phyloP scores from a whole-genome alignment of 805 yeast genomes.

The Lachancea kluyveri region DNA sequence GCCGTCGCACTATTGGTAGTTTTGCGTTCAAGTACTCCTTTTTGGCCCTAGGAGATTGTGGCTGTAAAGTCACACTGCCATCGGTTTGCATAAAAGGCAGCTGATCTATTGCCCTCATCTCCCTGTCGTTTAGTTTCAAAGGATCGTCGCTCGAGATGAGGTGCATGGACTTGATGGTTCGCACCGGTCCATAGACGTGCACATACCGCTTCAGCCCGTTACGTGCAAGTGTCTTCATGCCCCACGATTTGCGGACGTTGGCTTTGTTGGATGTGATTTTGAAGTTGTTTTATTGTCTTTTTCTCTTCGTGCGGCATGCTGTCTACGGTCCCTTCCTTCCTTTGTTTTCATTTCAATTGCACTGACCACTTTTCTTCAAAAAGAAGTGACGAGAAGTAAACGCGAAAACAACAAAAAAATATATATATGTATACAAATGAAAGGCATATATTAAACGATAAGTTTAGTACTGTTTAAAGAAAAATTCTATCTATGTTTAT shows the following conservation, averaged over 20 bases:
- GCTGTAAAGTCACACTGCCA: no score
- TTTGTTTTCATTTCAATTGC: neutral
- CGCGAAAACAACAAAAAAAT: neutral
- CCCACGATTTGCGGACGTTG: no score
- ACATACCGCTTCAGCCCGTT: no score
- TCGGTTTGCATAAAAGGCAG: no score
- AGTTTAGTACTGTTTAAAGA: neutral
- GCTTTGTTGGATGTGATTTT: no score
- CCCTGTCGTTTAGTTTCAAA: constrained; percentile 8
- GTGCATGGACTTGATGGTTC: no score
- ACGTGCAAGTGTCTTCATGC: no score
- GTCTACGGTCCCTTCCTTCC: neutral
- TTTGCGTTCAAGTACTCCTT: constrained; percentile 16
- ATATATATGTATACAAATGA: no score
- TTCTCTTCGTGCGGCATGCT: no score
- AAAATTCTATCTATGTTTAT: neutral
- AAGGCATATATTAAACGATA: constrained; percentile 1
- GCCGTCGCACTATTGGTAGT: constrained; percentile 11
- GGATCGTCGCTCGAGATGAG: neutral
- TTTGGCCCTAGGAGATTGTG: constrained; percentile 9
- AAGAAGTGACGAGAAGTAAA: neutral
- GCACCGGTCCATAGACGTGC: no score
- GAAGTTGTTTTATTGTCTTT: no score
- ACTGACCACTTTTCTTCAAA: neutral
- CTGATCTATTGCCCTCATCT: constrained; percentile 9